Conservation (phyloP, 768 basidiomycete species). For the Kwoniella bestiolae region DNA sequence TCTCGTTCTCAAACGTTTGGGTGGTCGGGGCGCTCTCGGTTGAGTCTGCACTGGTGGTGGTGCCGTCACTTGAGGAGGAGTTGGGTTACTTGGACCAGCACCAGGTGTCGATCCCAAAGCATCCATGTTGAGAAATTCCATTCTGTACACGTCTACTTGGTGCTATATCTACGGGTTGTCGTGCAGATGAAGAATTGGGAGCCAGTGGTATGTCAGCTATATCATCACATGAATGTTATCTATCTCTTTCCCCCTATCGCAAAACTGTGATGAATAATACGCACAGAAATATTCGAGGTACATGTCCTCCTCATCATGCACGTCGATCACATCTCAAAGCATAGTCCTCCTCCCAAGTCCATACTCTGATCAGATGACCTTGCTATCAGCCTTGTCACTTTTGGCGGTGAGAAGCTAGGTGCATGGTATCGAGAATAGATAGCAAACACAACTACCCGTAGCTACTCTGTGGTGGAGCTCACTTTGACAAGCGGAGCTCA, state of each 20-base stretch:
- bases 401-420: background rate
- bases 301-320: background rate
- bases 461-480: background rate
- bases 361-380: background rate
- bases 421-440: background rate
- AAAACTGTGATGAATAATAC: background rate
- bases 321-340: background rate
- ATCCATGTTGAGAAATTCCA: background rate
- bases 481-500: background rate
- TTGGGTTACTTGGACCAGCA: background rate
- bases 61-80: background rate
- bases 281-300: background rate
- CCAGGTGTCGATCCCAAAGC: background rate
- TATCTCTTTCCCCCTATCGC: background rate
- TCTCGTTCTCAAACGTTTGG: slow-evolving; percentile 13
- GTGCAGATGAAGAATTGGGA: background rate
- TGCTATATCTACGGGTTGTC: background rate
- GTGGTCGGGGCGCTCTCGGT: background rate
- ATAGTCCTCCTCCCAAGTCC: background rate
- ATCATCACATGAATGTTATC: background rate
- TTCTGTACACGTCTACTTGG: background rate
- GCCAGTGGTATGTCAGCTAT: background rate
- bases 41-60: background rate
- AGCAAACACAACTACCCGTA: background rate
- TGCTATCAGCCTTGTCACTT: background rate